Evolutionary conservation across 2,329 filamentous ascomycete species (phyloP), one percentile per base, ranked within the genome.

Genomic region (Sporothrix mexicana): DNA sequence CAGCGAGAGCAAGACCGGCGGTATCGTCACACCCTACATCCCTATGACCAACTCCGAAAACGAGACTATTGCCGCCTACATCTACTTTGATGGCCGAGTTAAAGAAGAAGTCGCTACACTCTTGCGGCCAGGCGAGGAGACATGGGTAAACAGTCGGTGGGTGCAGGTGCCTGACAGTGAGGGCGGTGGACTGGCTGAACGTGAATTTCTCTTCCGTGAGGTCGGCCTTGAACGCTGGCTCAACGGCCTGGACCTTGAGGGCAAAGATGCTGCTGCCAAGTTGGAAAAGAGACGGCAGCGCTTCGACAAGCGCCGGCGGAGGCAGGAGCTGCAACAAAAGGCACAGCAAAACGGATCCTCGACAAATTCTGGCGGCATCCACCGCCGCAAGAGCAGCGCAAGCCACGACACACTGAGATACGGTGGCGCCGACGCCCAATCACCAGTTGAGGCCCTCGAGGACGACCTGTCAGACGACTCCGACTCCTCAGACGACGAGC

Each of bases 61-160:
- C 82, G 96, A 99, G 84, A 99, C 96, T 15, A 95, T 99, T 78
- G 96, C 96, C 45, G 96, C 77, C 51, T 99, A 99, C 82, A 98
- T 99, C 77, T 99, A 99, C 84, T 99, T 99, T 79, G 96, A 99
- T 82, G 96, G 96, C 20, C 88, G 96, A 75, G 88, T 89, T 74
- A 99, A 99, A 81, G 96, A 99, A 81, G 96, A 99, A 83, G 97
- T 99, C 2, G 96, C 96, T 70, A 99, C 96, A 13, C 85, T 99
- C 73, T 85, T 99, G 70, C 88, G 96, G 72, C 92, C 95, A 13
- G 95, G 96, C 30, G 96, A 98, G 80, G 96, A 99, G 83, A 99
- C 96, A 1, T 99, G 96, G 96, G 97, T 99, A 30, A 99, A 98
- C 79, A 98, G 94, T 72, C 88, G 96, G 78, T 99, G 96, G 96